phyloP scores from a whole-genome alignment of 192 early-diverging fungal genomes.

The Coemansia sp. region DNA sequence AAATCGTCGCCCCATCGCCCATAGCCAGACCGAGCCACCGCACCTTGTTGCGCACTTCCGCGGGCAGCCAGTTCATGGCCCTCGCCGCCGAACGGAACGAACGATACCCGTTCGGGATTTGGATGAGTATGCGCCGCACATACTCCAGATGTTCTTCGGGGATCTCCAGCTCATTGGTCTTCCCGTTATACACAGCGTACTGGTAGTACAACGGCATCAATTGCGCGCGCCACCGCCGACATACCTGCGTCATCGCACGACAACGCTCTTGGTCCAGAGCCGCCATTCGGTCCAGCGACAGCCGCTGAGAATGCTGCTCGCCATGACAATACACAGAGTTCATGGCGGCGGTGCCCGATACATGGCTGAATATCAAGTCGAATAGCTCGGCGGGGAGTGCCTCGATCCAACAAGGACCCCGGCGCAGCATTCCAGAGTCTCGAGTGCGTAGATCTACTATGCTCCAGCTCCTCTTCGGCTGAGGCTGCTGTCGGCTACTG shows the following conservation, averaged over 20 bases:
- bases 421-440: background rate
- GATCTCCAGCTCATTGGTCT: background rate
- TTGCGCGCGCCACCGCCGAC: conserved; percentile 12
- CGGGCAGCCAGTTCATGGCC: conserved; percentile 16
- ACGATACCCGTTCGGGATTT: conserved; percentile 7
- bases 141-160: background rate
- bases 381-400: conserved; percentile 11
- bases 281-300: background rate
- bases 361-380: conserved; percentile 12
- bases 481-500: background rate
- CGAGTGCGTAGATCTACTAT: background rate
- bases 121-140: conserved; percentile 14
- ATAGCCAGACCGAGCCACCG: conserved; percentile 26
- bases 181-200: conserved; percentile 16
- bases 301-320: background rate
- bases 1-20: conserved; percentile 6
- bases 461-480: background rate
- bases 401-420: conserved; percentile 6
- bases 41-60: conserved; percentile 11
- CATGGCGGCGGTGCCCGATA: conserved; percentile 10
- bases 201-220: conserved; percentile 13
- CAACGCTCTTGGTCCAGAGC: background rate
- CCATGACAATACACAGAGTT: background rate
- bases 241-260: conserved; percentile 9
- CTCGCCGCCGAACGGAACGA: conserved; percentile 26